Evolutionary conservation across 768 basidiomycete genomes (phyloP).

Genomic region (Lentinula sp.): DNA sequence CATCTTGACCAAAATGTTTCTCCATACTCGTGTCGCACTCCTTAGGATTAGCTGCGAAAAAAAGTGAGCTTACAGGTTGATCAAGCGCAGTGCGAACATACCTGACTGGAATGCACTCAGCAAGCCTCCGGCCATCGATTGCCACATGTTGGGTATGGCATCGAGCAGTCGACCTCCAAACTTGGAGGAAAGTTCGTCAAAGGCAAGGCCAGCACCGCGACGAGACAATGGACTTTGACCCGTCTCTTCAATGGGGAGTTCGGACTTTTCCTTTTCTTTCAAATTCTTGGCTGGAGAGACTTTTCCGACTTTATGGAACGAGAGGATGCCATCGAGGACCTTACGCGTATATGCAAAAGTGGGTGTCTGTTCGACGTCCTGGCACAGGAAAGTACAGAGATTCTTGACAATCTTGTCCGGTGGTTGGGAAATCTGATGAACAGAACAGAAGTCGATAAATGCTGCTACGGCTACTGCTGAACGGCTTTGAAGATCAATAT

Average conservation of each 20-base stretch:
- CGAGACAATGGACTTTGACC: slow-evolving; percentile 66
- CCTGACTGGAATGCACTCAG: slow-evolving; percentile 61
- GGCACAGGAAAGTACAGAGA: slow-evolving; percentile 92
- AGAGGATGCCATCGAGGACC: slow-evolving; percentile 67
- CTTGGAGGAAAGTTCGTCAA: slow-evolving; percentile 66
- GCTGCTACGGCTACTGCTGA: slow-evolving; percentile 83
- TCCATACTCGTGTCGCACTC: slow-evolving; percentile 63
- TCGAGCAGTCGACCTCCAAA: slow-evolving; percentile 73
- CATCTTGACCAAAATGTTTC: slow-evolving; percentile 76
- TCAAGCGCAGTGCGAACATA: slow-evolving; percentile 25
- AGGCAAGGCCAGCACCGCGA: slow-evolving; percentile 81
- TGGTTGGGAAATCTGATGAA: slow-evolving; percentile 70
- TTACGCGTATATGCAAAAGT: slow-evolving; percentile 72
- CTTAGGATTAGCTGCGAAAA: slow-evolving; percentile 25
- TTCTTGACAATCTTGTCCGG: slow-evolving; percentile 97
- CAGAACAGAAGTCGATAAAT: slow-evolving; percentile 82
- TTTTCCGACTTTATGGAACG: slow-evolving; percentile 46
- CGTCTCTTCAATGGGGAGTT: slow-evolving; percentile 43
- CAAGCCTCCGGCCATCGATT: slow-evolving; percentile 80
- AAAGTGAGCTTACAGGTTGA: background rate
- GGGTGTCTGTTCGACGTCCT: slow-evolving; percentile 85
- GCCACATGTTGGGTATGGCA: slow-evolving; percentile 92
- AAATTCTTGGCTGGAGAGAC: slow-evolving; percentile 20
- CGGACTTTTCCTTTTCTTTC: slow-evolving; percentile 37
- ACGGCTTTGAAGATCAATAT: slow-evolving; percentile 79